Conservation (phyloP, 2,329 filamentous ascomycete genomes). For the Diplodia seriata region DNA sequence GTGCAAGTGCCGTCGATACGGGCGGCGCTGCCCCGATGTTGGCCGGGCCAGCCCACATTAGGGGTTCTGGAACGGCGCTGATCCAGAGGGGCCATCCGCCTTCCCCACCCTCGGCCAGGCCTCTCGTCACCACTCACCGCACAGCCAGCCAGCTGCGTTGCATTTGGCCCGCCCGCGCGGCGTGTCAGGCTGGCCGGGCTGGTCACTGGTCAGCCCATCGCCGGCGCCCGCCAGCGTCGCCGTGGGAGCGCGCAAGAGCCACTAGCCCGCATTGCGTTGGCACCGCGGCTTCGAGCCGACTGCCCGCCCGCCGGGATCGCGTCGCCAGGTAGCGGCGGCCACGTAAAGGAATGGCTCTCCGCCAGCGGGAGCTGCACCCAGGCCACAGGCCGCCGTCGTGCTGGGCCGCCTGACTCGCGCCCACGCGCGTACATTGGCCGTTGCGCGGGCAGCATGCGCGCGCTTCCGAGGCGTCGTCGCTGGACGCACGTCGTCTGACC, state of each 20-base stretch:
- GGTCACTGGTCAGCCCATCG: constrained; percentile 10
- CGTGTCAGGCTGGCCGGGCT: constrained; percentile 22
- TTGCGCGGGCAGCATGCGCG: constrained; percentile 24
- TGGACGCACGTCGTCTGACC: background rate
- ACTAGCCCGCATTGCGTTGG: constrained; percentile 23
- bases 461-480: constrained; percentile 1
- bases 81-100: constrained; percentile 19
- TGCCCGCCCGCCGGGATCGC: constrained; percentile 23
- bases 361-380: background rate
- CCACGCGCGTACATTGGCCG: constrained; percentile 24
- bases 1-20: constrained; percentile 21
- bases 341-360: constrained; percentile 24
- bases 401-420: constrained; percentile 16
- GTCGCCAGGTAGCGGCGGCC: constrained; percentile 21
- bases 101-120: constrained; percentile 3
- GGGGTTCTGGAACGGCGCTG: constrained; percentile 23
- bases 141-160: constrained; percentile 11
- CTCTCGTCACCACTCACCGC: constrained; percentile 7
- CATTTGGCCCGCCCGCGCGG: constrained; percentile 11
- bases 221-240: constrained; percentile 20
- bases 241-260: constrained; percentile 11
- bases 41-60: constrained; percentile 20
- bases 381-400: background rate
- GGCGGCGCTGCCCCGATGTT: constrained; percentile 8
- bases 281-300: constrained; percentile 26